A percentile compares a stretch with the other conserved stretches of the same genome.
phyloP scores from a whole-genome alignment of 176 grass and related monocot species.

The Ensete glaucum region DNA sequence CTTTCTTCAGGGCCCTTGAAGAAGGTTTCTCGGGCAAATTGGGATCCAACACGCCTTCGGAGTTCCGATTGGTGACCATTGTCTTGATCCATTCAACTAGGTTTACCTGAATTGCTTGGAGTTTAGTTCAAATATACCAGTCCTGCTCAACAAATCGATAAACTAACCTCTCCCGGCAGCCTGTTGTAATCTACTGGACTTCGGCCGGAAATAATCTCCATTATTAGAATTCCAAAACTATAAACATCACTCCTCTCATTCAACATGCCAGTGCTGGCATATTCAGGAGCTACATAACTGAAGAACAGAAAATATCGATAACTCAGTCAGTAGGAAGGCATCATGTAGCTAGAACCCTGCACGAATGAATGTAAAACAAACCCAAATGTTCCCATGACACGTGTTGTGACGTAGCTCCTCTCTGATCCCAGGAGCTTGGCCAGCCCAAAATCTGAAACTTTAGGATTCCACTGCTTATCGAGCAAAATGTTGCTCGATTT shows the following conservation, averaged over 20 bases:
- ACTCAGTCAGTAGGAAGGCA: not conserved
- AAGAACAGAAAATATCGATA: not conserved
- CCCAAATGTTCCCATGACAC: constrained; percentile 25
- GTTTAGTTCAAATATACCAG: not conserved
- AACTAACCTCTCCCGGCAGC: constrained; percentile 54
- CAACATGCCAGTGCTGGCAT: constrained; percentile 94
- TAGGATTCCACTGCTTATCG: constrained; percentile 22
- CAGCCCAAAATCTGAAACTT: constrained; percentile 24
- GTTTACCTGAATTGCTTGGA: constrained; percentile 47
- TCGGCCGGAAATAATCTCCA: constrained; percentile 92
- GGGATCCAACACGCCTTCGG: constrained; percentile 62
- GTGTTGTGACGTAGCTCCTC: constrained; percentile 12
- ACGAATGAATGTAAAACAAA: not conserved
- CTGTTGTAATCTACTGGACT: constrained; percentile 81
- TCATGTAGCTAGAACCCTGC: not conserved
- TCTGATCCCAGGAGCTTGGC: constrained; percentile 15
- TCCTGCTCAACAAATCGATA: not conserved
- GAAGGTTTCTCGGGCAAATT: constrained; percentile 73
- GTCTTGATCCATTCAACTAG: constrained; percentile 95
- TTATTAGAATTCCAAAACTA: constrained; percentile 90
- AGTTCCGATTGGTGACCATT: constrained; percentile 73
- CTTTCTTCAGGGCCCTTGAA: constrained; percentile 75
- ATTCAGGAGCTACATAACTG: constrained; percentile 93
- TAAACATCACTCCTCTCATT: constrained; percentile 95
- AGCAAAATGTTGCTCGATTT: constrained; percentile 23